Conservation (phyloP, 2,329 filamentous ascomycete genomes). For the Dichotomopilus funicola region DNA sequence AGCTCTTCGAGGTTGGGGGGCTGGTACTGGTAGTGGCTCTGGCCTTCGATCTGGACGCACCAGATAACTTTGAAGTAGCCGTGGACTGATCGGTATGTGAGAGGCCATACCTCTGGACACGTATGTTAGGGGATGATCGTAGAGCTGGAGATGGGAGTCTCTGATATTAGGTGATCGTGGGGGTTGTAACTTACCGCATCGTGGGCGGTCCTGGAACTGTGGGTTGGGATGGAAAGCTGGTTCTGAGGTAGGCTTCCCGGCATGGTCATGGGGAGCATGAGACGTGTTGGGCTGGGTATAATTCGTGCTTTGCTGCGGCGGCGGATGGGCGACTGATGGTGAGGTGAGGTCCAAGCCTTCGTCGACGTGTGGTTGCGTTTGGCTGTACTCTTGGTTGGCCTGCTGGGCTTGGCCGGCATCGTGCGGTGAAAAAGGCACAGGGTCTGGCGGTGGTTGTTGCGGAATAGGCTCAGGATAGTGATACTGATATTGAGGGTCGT, state of each 20-base stretch:
- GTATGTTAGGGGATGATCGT: background rate
- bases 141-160: no score
- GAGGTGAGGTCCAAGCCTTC: no score
- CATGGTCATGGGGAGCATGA: background rate
- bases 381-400: background rate
- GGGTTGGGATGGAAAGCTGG: background rate
- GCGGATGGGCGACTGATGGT: no score
- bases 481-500: background rate
- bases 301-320: no score
- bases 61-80: background rate
- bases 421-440: background rate
- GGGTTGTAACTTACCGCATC: constrained; percentile 1
- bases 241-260: background rate
- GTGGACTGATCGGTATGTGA: background rate
- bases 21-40: background rate
- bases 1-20: constrained; percentile 1
- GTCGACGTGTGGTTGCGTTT: background rate
- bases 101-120: background rate
- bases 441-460: background rate
- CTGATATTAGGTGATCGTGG: no score
- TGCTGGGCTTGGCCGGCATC: background rate
- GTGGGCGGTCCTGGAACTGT: background rate
- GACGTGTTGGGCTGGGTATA: background rate
- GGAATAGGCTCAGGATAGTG: background rate
- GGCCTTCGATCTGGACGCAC: constrained; percentile 3